Base-by-base conservation (phyloP, 2,329 filamentous ascomycete genomes). In the Shiraia bambusicola region DNA sequence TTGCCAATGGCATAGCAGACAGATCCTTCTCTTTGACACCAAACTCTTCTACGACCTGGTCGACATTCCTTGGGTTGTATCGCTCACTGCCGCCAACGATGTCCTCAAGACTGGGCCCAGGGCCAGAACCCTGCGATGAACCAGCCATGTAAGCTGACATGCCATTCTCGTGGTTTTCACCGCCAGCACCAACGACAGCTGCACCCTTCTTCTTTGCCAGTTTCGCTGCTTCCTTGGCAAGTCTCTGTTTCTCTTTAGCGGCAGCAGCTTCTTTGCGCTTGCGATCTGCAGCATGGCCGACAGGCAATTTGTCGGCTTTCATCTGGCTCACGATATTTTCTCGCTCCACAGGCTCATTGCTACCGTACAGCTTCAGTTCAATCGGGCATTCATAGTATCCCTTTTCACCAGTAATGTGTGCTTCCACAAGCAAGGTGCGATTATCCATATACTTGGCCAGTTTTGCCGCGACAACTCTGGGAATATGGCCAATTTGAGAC, bases 401-500 rank as follows among this genome's bases (percentile, higher is more conserved):
- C 51, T 88, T 89, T 5, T 74, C 65, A 1, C 87, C 88, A 4
- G 78, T 81, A 32, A 95, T 76, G 12, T 79, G 71, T 1, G 81
- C 87, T 63, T 95, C 89, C 6, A 91, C 63, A 1, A 79, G 61
- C 7, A 93, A 71, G 77, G 77, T 37, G 16, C 58, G 50, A 26
- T 58, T 54, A 37, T 69, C 67, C 61, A 94, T 76, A 60, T 88
- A 89, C 2, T 77, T 79, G 0, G 87, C 82, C 38, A 95, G 70
- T 65, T 87, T 92, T n/a, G 75, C 71, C 1, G 83, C 88, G 15
- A 88, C 60, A 1, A 69, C 74, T 10, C 81, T 75, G 6, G 87
- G 85, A 28, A 95, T 74, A 66, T 95, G 88, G 1, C 89, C 89
- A 54, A 95, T 87, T 58, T 94, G 88, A 6, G 68, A 65, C 12